Evolutionary conservation across 2,329 filamentous ascomycete genomes (phyloP).

Genomic region (Colletotrichum magnum): DNA sequence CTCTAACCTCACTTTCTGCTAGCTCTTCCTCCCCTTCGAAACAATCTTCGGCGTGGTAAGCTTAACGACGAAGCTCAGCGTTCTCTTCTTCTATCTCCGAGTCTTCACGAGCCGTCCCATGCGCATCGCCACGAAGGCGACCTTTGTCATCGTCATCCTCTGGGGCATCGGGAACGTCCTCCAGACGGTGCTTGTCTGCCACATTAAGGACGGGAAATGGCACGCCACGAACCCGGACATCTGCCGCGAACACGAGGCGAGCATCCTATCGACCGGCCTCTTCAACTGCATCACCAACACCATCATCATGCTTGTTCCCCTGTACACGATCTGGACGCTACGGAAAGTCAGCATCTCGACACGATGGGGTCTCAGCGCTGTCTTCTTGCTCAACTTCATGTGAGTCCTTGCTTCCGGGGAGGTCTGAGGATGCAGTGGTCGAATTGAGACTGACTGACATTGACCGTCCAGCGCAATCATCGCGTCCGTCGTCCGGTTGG

Average conservation of each 20-base stretch:
- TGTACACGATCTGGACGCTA: conserved; percentile 53
- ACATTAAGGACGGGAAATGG: conserved; percentile 34
- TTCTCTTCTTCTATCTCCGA: conserved; percentile 59
- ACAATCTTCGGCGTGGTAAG: conserved; percentile 53
- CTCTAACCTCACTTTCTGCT: not conserved
- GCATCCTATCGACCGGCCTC: conserved; percentile 56
- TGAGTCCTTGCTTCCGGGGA: conserved; percentile 34
- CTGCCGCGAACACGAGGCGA: conserved; percentile 53
- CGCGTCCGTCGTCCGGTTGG: conserved; percentile 45
- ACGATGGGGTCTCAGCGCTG: conserved; percentile 44
- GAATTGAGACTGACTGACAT: not conserved
- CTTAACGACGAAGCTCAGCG: conserved; percentile 56
- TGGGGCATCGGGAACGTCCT: conserved; percentile 46
- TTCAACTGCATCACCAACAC: conserved; percentile 57
- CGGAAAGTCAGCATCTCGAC: conserved; percentile 49
- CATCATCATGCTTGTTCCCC: conserved; percentile 54
- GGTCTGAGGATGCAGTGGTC: not conserved
- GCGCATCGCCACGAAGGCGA: conserved; percentile 46
- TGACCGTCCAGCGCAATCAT: conserved; percentile 42
- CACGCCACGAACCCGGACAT: conserved; percentile 46
- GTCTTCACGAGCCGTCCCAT: conserved; percentile 53
- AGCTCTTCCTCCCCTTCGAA: conserved; percentile 55
- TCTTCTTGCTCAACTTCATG: conserved; percentile 49
- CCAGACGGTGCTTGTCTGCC: conserved; percentile 46
- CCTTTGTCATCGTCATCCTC: conserved; percentile 43